A percentile compares a stretch with the other conserved stretches of the same genome.
phyloP scores from a whole-genome alignment of 2,329 filamentous ascomycete genomes.

The Penicillium sp. region DNA sequence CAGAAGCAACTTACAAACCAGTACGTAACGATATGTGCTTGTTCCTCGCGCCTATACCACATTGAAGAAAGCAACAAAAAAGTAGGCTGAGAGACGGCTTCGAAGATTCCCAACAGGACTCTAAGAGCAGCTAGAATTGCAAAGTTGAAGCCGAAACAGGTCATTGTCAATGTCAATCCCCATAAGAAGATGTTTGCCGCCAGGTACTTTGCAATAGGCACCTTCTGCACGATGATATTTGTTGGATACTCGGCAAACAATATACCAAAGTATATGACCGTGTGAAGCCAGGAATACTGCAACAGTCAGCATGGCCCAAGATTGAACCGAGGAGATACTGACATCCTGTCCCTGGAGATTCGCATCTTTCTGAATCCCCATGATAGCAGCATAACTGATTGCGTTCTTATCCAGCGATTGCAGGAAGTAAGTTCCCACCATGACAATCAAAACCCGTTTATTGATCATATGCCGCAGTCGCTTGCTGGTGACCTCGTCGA shows the following conservation, averaged over 20 bases:
- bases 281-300: conserved; percentile 16
- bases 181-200: conserved; percentile 8
- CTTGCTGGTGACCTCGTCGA: conserved; percentile 14
- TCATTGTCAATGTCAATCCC: conserved; percentile 8
- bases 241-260: conserved; percentile 11
- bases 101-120: conserved; percentile 7
- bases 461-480: conserved; percentile 13
- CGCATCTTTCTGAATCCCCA: conserved; percentile 30
- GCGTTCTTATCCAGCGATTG: conserved; percentile 32
- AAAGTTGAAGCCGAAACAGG: conserved; percentile 8
- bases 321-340: not conserved
- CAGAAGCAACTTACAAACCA: conserved; percentile 5
- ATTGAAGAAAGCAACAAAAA: conserved; percentile 8
- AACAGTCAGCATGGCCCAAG: not conserved
- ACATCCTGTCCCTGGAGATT: conserved; percentile 35
- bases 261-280: conserved; percentile 8
- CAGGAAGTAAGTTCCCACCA: conserved; percentile 26
- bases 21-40: conserved; percentile 11
- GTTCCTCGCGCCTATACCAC: conserved; percentile 16
- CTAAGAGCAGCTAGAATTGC: conserved; percentile 1
- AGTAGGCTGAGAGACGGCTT: conserved; percentile 5
- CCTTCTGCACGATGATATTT: conserved; percentile 12
- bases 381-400: conserved; percentile 30
- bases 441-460: conserved; percentile 12
- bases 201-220: conserved; percentile 6